A percentile compares a stretch with the other conserved stretches of the same genome.
Conservation (phyloP, 352 stramenopile genomes). For the Phytophthora rubi region DNA sequence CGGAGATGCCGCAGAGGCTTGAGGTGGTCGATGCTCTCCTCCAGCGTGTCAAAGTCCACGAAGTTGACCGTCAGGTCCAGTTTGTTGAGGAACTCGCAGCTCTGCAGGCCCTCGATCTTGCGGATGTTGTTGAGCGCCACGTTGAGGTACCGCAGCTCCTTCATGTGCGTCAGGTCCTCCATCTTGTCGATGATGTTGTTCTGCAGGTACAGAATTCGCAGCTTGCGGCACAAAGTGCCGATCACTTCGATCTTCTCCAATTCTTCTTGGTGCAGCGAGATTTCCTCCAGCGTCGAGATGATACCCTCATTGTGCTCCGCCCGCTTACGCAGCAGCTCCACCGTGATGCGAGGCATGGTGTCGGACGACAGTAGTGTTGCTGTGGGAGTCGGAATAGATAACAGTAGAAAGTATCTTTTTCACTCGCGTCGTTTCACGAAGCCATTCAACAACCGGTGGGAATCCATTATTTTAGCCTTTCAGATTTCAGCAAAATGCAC, state of each 20-base stretch:
- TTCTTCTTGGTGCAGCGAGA: slow-evolving; percentile 94
- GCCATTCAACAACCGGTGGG: too few relatives aligned
- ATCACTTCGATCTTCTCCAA: slow-evolving; percentile 93
- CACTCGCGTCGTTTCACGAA: too few relatives aligned
- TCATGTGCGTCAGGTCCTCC: slow-evolving; percentile 93
- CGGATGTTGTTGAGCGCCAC: slow-evolving; percentile 95
- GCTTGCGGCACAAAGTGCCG: slow-evolving; percentile 86
- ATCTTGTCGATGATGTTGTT: slow-evolving; percentile 97
- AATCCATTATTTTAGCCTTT: too few relatives aligned
- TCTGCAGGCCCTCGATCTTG: slow-evolving; percentile 85
- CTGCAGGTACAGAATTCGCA: slow-evolving; percentile 96
- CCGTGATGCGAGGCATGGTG: slow-evolving; percentile 76
- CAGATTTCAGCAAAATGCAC: not conserved
- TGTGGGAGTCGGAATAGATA: too few relatives aligned
- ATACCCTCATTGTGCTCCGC: slow-evolving; percentile 95
- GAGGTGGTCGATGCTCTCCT: slow-evolving; percentile 88
- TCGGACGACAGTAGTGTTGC: too few relatives aligned
- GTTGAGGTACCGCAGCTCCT: slow-evolving; percentile 95
- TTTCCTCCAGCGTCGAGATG: slow-evolving; percentile 93
- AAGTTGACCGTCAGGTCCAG: slow-evolving; percentile 97
- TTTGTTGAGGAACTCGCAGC: slow-evolving; percentile 92
- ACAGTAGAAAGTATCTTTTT: too few relatives aligned
- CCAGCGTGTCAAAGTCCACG: slow-evolving; percentile 91
- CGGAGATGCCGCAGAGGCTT: slow-evolving; percentile 75
- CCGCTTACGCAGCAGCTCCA: slow-evolving; percentile 85